Percentiles rank a stretch among this genome's conserved stretches.
Conservation (phyloP, 495 filamentous ascomycete genomes). For the Podospora pseudoanserina region DNA sequence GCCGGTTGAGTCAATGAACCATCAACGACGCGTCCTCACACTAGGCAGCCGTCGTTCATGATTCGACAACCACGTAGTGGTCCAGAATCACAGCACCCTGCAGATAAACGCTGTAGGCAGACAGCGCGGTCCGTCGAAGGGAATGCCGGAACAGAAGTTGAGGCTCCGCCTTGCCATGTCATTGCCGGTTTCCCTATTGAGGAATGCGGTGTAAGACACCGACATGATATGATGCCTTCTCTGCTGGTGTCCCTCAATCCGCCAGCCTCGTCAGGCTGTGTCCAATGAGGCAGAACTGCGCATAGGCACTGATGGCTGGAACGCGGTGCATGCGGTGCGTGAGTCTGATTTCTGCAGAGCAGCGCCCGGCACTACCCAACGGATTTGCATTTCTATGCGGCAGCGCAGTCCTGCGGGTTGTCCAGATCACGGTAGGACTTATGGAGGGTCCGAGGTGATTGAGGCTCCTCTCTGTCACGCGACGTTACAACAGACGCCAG, state of each 20-base stretch:
- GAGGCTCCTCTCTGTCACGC: too few relatives aligned
- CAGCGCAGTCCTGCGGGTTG: neutral
- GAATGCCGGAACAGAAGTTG: neutral
- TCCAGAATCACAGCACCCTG: neutral
- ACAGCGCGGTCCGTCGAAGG: neutral
- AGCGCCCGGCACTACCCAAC: neutral
- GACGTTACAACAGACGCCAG: neutral
- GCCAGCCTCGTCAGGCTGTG: neutral
- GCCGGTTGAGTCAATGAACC: constrained; percentile 28
- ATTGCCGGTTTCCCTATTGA: neutral
- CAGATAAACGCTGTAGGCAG: neutral
- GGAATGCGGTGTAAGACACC: neutral
- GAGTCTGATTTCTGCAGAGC: neutral
- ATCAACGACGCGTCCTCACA: neutral
- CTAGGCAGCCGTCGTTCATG: neutral
- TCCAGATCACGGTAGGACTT: neutral
- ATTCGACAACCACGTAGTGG: neutral
- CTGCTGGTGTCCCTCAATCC: neutral
- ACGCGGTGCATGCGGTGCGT: neutral
- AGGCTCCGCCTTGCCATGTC: neutral
- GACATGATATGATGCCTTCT: neutral
- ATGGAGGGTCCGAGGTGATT: neutral
- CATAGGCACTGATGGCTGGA: neutral
- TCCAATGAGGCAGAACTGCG: neutral
- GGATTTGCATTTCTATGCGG: neutral